Percentiles rank a stretch among this genome's conserved stretches.
Conservation (phyloP, 164 flowering plant species). For the Sextonia rubra region DNA sequence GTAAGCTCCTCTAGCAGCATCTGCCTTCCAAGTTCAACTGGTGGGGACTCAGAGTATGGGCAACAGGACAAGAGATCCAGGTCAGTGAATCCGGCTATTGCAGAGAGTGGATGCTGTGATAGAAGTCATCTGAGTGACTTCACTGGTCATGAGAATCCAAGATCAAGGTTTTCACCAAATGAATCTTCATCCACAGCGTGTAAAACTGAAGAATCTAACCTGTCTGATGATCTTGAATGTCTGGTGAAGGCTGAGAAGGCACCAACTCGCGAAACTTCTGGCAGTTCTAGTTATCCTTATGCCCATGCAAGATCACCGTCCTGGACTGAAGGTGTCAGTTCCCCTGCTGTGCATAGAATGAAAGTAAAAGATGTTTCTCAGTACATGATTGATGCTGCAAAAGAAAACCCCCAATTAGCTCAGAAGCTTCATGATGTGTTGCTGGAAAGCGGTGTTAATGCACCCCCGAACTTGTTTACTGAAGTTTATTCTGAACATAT, state of each 20-base stretch:
- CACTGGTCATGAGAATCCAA: slow-evolving; percentile 10
- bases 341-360: slow-evolving; percentile 78
- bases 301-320: slow-evolving; percentile 85
- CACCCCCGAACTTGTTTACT: slow-evolving; percentile 78
- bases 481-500: slow-evolving; percentile 45
- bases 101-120: slow-evolving; percentile 27
- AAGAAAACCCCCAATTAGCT: slow-evolving; percentile 91
- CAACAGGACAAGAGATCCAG: slow-evolving; percentile 31
- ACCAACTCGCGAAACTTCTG: slow-evolving; percentile 7
- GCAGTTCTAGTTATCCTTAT: slow-evolving; percentile 36
- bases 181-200: slow-evolving; percentile 15
- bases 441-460: slow-evolving; percentile 92
- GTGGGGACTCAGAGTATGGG: slow-evolving; percentile 40
- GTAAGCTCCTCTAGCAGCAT: slow-evolving; percentile 52
- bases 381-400: slow-evolving; percentile 95
- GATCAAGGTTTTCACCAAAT: slow-evolving; percentile 9
- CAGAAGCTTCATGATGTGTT: slow-evolving; percentile 92
- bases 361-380: slow-evolving; percentile 94
- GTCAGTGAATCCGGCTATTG: slow-evolving; percentile 18
- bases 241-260: not conserved
- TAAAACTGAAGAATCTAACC: slow-evolving; percentile 19
- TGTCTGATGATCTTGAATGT: not conserved
- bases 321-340: slow-evolving; percentile 94
- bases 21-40: slow-evolving; percentile 38
- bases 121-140: slow-evolving; percentile 21